Evolutionary conservation across 2,329 filamentous ascomycete genomes (phyloP), one percentile per base, ranked within the genome.

Genomic region (Ascosphaera acerosa): DNA sequence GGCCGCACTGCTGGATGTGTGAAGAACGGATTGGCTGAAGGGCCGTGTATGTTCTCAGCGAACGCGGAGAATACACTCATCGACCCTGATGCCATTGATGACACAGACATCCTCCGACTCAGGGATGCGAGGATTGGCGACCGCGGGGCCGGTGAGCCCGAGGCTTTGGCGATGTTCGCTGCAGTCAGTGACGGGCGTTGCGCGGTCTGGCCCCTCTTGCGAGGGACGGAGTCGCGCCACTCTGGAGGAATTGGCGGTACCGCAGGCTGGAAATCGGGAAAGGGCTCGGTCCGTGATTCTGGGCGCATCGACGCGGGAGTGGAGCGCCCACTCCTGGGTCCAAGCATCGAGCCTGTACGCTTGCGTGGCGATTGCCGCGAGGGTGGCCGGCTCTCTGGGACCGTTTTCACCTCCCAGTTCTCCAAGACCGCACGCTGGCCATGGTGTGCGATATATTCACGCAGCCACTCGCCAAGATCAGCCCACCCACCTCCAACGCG

Each of bases 401-500:
- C 44, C 7, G 61, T 63, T 32, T 64, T 52, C 10, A 70, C 55
- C 39, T 70, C 64, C 10, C 70, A 56, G 20, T 54, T 55, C 9
- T 66, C 64, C 17, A 58, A 61, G 14, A 64, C 58, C 18, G 63
- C 59, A 28, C 66, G 70, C n/a, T 77, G 71, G 27, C 77, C 76
- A 47, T 97, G 87, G 46, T 97, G 87, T 35, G 71, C 70, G 5
- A 81, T 82, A 44, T 92, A 97, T 49, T 91, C 80, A 41, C 81
- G 75, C 26, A 97, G 61, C 45, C 92, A 97, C 50, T 94, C 87
- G 22, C 76, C 84, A 14, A 97, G 59, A 50, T 97, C 87, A 10
- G 82, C 81, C 87, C 87, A 97, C n/a, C 87, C 87, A 35, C 87
- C 87, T 9, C 87, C 87, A 9, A 97, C 84, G 20, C 87, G 76